Evolutionary conservation across 345 rosid genomes (phyloP), one percentile per base, ranked within the genome.

Genomic region (Hibiscus mutabilis): DNA sequence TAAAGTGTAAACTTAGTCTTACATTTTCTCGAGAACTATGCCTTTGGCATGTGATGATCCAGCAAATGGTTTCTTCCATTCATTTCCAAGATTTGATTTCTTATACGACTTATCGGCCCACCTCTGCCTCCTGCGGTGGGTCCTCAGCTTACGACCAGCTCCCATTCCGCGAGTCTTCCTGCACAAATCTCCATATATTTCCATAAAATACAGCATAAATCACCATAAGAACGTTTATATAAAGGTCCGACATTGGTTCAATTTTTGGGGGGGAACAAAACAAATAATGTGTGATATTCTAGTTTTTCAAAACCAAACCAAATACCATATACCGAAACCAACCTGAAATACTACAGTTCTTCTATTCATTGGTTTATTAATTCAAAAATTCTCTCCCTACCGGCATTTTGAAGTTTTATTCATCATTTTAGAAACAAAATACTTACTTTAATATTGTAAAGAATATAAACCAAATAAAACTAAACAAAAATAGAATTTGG

Each of bases 41-140:
- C 95, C 92, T 66, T 89, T 89, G 27, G 95, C 92, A 66, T 89
- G 95, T 35, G 95, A 89, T 21, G 95, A 89, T 61, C 95, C 95
- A 37, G 95, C 89, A 64, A 89, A 89, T 6, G 95, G 95, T 77
- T 89, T 89, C 86, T 93, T 93, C 96, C 94, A 91, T 63, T 93
- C 96, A 29, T 93, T 93, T 0, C 98, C 98, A 13, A 81, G 91
- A 68, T 88, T 82, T 40, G 96, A 88, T 69, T 91, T 93, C 82
- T 91, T 93, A 86, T 89, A 91, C 22, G 88, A 9, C 84, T 94
- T 94, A 80, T 94, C 97, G 0, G 98, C 91, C 98, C 98, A 94
- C 85, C 95, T 89, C 72, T 94, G 94, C 35, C 76, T 87, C 31
- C 89, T 88, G 1, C 98, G 79, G 79, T 85, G 97, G 71, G 74